Conservation (phyloP, 192 early-diverging fungal genomes). For the Kappamyces sp. region DNA sequence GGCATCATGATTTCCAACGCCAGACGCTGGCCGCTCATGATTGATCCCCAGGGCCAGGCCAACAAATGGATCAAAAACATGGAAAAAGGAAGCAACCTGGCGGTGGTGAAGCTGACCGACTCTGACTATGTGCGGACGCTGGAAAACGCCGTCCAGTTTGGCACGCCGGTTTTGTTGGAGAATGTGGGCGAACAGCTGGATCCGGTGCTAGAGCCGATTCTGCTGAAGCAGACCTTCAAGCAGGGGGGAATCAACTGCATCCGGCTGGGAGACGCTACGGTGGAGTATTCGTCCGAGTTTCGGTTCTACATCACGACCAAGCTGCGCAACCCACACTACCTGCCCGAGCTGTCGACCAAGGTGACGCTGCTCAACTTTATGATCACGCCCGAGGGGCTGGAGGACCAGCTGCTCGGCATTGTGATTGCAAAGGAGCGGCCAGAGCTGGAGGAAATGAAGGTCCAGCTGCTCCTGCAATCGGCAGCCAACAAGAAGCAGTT, state of each 20-base stretch:
- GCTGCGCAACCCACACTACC: slow-evolving; percentile 53
- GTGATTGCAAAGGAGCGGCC: slow-evolving; percentile 60
- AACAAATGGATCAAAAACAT: slow-evolving; percentile 60
- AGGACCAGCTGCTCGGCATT: slow-evolving; percentile 58
- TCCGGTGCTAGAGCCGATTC: slow-evolving; percentile 52
- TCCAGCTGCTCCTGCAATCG: slow-evolving; percentile 50
- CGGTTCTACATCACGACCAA: slow-evolving; percentile 58
- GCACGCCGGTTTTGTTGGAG: slow-evolving; percentile 54
- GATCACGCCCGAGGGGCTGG: slow-evolving; percentile 59
- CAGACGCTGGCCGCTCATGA: slow-evolving; percentile 54
- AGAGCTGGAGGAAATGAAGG: slow-evolving; percentile 57
- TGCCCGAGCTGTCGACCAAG: slow-evolving; percentile 56
- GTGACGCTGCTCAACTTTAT: slow-evolving; percentile 58
- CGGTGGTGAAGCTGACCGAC: slow-evolving; percentile 53
- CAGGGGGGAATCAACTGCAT: slow-evolving; percentile 60
- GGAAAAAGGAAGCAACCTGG: slow-evolving; percentile 48
- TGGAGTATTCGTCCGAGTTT: slow-evolving; percentile 59
- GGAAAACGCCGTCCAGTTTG: slow-evolving; percentile 58
- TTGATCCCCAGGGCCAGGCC: slow-evolving; percentile 58
- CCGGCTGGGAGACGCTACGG: slow-evolving; percentile 46
- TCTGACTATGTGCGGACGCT: slow-evolving; percentile 50
- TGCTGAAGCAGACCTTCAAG: slow-evolving; percentile 58
- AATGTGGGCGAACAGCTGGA: slow-evolving; percentile 54
- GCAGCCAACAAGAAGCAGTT: slow-evolving; percentile 59
- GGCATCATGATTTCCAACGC: slow-evolving; percentile 53